Evolutionary conservation across 164 flowering plant genomes (phyloP), one percentile per base, ranked within the genome.

Genomic region (Tetracentron sinense): DNA sequence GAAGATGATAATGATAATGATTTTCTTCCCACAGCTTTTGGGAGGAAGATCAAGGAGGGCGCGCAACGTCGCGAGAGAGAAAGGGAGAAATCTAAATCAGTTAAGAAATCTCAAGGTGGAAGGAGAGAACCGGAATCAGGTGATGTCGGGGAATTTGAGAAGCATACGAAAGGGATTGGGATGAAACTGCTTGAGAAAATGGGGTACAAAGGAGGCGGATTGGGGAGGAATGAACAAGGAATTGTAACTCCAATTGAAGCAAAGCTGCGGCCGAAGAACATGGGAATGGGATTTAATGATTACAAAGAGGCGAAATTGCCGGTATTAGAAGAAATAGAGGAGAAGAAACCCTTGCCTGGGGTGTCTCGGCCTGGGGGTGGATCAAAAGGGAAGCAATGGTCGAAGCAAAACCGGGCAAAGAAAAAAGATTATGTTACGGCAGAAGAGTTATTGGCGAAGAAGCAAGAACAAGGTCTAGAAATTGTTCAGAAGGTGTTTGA

Each of bases 151-250:
- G 66, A 15, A 7, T 91, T 91, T 61, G 96, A 90, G 83, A 78
- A 78, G 71, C 79, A 83, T 65, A 85, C 98, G 0, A 88, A 83
- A 67, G 98, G 97, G 27, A 81, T 92, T 76, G 97, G 92, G 33
- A 61, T 79, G 85, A 89, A 76, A 54, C 63, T 86, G 70, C 72
- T 91, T 22, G 92, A 85, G 77, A 87, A 83, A 54, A 91, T 88
- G 97, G 96, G 97, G 6, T 92, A 90, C 56, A 86, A 83, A 74
- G 98, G 98, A 47, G 96, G 96, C 42, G 98, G 98, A 6, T 78
- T 93, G 64, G 97, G 98, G 47, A 90, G 83, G 74, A 81, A 93
- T 50, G 67, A 74, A 63, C 96, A 94, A 68, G 99, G 99, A 7
- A 94, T 89, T 66, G 80, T 87, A 12, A 77, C 87, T 11, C 99